Evolutionary conservation across 1,284 basidiomycete species (phyloP), one percentile per base, ranked within the genome.

Genomic region (Fomitopsis pinicola): DNA sequence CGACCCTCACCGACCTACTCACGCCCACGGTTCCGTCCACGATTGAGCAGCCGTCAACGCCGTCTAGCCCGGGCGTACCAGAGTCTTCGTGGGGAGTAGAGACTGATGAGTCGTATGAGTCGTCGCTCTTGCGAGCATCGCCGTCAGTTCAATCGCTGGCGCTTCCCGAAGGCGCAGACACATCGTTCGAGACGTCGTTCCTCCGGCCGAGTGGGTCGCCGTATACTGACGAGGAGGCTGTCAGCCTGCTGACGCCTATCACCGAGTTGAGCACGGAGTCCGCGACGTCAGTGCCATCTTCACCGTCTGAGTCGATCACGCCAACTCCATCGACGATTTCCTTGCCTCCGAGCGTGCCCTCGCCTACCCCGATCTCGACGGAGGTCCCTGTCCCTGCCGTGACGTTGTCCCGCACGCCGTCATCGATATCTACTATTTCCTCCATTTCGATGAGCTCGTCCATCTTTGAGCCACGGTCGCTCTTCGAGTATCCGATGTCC

Each of bases 81-180:
- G 75, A 75, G 48, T 80, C 80, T 17, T 66, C 77, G 35, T 89
- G 86, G 86, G 82, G 80, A 9, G 73, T 79, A 3, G 84, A 86
- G 66, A 85, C 84, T 0, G 83, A 89, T 62, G 66, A 76, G 9
- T 87, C 89, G 0, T 92, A 87, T 64, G 88, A 91, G 40, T 89
- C 88, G 0, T 87, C 87, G 0, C 73, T 87, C 17, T 75, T 92
- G 26, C 77, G 77, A 10, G 86, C 89, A 0, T 89, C 88, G 0
- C 88, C 87, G 26, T 87, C 88, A 15, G 73, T 86, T 4, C 78
- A 79, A 55, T 85, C 87, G 0, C 66, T 84, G 26, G 81, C 81
- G 0, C 68, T 88, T 33, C 81, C 79, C 1, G 87, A 89, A 55
- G 82, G 79, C 1, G 76, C 72, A 2, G 89, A 91, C 65, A 73